phyloP scores from a whole-genome alignment of 2,329 filamentous ascomycete species.

The Botryosphaeria dothidea region DNA sequence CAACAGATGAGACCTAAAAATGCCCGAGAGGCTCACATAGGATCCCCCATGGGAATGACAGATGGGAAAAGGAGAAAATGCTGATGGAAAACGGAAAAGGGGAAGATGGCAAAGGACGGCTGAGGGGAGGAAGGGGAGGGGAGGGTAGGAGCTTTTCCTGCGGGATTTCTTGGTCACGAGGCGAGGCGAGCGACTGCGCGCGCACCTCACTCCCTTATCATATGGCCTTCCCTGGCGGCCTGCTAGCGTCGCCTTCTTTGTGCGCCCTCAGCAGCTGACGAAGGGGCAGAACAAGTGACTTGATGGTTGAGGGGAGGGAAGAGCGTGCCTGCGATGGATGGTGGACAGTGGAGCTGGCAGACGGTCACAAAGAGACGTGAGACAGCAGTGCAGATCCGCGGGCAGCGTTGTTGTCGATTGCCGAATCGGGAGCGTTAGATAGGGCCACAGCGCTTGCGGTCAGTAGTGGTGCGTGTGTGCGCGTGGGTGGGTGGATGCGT shows the following conservation, averaged over 20 bases:
- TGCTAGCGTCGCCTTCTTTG: neutral
- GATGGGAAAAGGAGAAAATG: neutral
- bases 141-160: slow-evolving; percentile 2
- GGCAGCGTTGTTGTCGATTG: slow-evolving; percentile 11
- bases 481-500: neutral
- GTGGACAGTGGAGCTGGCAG: neutral
- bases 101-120: neutral
- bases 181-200: neutral
- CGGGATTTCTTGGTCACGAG: slow-evolving; percentile 16
- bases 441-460: slow-evolving; percentile 12
- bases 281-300: neutral
- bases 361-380: neutral
- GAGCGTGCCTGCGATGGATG: neutral
- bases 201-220: slow-evolving; percentile 1
- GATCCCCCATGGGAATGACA: neutral
- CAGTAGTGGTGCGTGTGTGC: neutral
- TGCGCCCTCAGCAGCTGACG: neutral
- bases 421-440: slow-evolving; percentile 11
- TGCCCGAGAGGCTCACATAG: neutral
- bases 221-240: neutral
- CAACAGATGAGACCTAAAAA: neutral
- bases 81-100: neutral
- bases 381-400: neutral
- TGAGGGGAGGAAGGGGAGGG: neutral
- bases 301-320: neutral